Evolutionary conservation across 352 stramenopile genomes (phyloP), one percentile per base, ranked within the genome.

Genomic region (Pythium plurisporium): DNA sequence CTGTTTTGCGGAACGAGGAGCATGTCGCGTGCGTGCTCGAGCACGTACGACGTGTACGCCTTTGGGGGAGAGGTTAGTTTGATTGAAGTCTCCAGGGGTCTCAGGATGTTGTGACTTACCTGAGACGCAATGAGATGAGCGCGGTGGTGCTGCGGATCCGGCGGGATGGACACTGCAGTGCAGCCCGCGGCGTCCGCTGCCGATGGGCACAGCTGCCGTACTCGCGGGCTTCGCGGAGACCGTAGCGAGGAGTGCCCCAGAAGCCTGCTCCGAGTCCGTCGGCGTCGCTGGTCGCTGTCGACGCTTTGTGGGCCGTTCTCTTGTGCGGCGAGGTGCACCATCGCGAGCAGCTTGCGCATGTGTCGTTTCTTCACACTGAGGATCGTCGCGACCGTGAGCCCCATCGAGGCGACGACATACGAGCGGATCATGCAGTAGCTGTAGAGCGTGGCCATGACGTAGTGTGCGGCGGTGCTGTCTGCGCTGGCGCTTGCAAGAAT

Each of bases 11-110:
- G n/a, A n/a, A n/a, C 55, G 4, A 62, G 30, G 2, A 74, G 67
- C 44, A 67, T 44, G 22, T 72, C 67, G 17, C 63, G 64, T 4
- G 59, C 59, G 23, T 67, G 62, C 46, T 72, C 46, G 1, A 74
- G 47, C 33, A 74, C 40, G 17, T 61, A 69, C 9, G 41, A 62
- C 22, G 67, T 74, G 43, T 74, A 74, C 20, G 45, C 67, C 67
- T 74, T 41, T 11, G 11, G 5, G 34, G 34, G 34, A 26, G 11
- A 44, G 37, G 26, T 44, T 20, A n/a, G n/a, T n/a, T n/a, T n/a
- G n/a, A n/a, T n/a, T n/a, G n/a, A n/a, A n/a, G n/a, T n/a, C n/a
- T n/a, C n/a, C n/a, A n/a, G n/a, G n/a, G n/a, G n/a, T n/a, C 37
- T 30, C 20, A 19, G 14, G 22, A 19, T 22, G 14, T 19, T 6